These are phyloP conservation scores for Lasiosphaeria miniovina DNA, from an alignment of 495 filamentous ascomycete species.

Conservation along the genomic window DNA sequence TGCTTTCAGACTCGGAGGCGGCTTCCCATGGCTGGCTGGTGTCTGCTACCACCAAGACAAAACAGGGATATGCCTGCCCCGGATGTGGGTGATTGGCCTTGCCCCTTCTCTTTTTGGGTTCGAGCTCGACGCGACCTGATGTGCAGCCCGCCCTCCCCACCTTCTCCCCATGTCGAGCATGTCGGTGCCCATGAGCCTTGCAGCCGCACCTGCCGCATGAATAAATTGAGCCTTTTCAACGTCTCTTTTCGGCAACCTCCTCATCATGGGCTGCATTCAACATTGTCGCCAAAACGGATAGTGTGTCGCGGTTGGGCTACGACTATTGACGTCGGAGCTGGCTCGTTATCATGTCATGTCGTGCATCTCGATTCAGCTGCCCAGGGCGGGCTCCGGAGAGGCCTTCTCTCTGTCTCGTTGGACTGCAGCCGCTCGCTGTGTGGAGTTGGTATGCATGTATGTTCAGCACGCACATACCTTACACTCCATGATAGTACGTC, in stretches of 20 bases:
- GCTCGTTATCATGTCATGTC: not conserved
- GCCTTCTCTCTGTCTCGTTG: not conserved
- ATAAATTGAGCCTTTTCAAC: slow-evolving; percentile 14
- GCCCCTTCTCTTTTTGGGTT: no score
- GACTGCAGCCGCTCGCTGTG: no score
- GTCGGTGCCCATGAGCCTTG: slow-evolving; percentile 5
- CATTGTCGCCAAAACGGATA: slow-evolving; percentile 3
- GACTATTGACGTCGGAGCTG: not conserved
- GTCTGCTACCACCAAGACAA: no score
- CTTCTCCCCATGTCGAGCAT: no score
- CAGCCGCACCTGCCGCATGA: slow-evolving; percentile 26
- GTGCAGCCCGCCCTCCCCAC: slow-evolving; percentile 1
- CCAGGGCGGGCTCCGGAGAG: not conserved
- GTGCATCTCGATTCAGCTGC: not conserved
- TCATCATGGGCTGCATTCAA: not conserved
- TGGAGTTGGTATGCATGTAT: no score
- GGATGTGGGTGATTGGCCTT: no score
- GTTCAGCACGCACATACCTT: no score
- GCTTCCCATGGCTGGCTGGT: no score
- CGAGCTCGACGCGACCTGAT: slow-evolving; percentile 4
- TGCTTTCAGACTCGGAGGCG: no score
- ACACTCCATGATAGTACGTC: no score
- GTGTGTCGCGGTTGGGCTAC: not conserved
- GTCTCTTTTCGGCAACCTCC: not conserved
- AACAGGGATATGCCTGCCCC: no score